A percentile compares a stretch with the other conserved stretches of the same genome.
phyloP scores from a whole-genome alignment of 2,329 filamentous ascomycete species.

The Apiospora kogelbergensis region DNA sequence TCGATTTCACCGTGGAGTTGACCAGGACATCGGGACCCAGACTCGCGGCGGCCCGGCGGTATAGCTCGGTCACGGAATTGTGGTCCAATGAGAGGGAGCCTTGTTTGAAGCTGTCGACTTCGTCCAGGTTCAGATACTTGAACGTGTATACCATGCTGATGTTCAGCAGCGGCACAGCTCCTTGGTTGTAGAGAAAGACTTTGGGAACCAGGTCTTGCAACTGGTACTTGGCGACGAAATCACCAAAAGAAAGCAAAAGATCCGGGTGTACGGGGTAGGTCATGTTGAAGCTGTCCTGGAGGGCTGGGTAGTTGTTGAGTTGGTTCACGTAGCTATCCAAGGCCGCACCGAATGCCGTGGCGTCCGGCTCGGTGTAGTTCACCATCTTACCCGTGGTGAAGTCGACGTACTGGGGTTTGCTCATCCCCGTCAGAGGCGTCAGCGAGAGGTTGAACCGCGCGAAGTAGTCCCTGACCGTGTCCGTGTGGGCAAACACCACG shows the following conservation, averaged over 20 bases:
- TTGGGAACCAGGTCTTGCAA: not conserved
- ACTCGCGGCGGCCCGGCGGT: not conserved
- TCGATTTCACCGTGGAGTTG: too few species aligned
- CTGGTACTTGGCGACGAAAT: not conserved
- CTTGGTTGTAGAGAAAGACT: not conserved
- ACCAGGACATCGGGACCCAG: not conserved
- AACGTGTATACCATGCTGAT: not conserved
- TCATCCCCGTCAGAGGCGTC: not conserved
- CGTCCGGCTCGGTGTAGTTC: not conserved
- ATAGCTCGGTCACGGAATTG: not conserved
- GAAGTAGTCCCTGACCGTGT: slow-evolving; percentile 8
- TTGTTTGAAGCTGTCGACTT: too few species aligned
- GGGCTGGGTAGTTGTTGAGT: slow-evolving; percentile 2
- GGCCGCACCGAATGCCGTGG: not conserved
- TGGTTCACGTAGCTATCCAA: not conserved
- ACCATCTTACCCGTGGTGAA: slow-evolving; percentile 5
- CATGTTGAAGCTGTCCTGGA: not conserved
- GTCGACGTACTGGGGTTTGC: not conserved
- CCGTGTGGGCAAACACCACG: not conserved
- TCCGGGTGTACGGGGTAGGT: not conserved
- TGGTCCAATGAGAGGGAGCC: too few species aligned
- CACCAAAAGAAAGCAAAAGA: not conserved
- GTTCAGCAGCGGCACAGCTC: not conserved
- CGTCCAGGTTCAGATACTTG: not conserved
- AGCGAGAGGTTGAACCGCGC: slow-evolving; percentile 1